These are phyloP conservation scores for Colletotrichum falcatum DNA, from an alignment of 2,329 filamentous ascomycete genomes.

Conservation along the genomic window DNA sequence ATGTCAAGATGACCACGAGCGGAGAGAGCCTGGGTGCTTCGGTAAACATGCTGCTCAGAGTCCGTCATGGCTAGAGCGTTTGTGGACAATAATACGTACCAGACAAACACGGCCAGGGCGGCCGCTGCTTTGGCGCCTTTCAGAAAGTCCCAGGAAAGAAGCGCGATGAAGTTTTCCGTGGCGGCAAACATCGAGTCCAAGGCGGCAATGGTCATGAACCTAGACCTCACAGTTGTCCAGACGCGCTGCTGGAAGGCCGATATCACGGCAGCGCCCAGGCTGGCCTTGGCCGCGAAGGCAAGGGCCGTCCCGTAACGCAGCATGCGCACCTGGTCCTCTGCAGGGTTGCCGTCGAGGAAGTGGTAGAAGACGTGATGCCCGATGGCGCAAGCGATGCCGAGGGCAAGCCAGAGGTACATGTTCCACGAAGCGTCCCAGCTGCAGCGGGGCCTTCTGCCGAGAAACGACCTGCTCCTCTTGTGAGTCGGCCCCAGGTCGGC, in stretches of 20 bases:
- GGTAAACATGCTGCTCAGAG: constrained; percentile 5
- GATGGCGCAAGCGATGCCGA: constrained; percentile 49
- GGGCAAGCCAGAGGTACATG: constrained; percentile 51
- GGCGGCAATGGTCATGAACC: constrained; percentile 40
- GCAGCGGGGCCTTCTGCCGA: constrained; percentile 1
- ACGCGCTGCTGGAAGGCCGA: constrained; percentile 44
- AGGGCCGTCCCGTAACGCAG: constrained; percentile 51
- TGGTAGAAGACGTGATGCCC: constrained; percentile 53
- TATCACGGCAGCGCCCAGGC: constrained; percentile 50
- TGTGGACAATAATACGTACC: constrained; percentile 43
- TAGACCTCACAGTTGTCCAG: constrained; percentile 43
- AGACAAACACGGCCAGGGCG: constrained; percentile 50
- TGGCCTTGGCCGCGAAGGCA: constrained; percentile 53
- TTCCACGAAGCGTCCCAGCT: constrained; percentile 51
- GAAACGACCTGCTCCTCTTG: constrained; percentile 6
- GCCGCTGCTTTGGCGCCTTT: constrained; percentile 49
- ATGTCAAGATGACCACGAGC: constrained; percentile 54
- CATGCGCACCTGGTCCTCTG: constrained; percentile 50
- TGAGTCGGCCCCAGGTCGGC: constrained; percentile 7
- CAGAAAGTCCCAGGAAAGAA: constrained; percentile 48
- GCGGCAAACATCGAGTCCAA: constrained; percentile 50
- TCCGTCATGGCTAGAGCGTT: not conserved
- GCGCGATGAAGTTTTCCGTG: constrained; percentile 47
- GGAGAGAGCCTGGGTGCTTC: constrained; percentile 46
- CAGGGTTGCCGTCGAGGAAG: constrained; percentile 47